Evolutionary conservation across 176 grass and related monocot genomes (phyloP).

Genomic region (Rhynchospora tenuis): DNA sequence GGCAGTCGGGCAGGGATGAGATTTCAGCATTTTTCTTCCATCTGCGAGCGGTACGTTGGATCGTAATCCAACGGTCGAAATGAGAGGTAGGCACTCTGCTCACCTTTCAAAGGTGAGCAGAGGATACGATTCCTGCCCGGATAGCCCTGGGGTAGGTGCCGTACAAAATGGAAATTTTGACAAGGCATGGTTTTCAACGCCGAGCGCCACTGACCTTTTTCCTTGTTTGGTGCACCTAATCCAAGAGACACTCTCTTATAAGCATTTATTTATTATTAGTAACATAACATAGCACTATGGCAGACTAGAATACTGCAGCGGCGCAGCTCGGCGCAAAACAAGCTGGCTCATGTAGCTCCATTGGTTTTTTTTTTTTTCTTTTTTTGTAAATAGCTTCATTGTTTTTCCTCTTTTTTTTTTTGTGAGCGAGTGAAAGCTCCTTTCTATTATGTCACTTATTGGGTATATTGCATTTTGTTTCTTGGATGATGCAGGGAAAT

Average conservation of each 20-base stretch:
- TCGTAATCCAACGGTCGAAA: too few species aligned
- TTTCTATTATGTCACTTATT: background rate
- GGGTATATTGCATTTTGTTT: background rate
- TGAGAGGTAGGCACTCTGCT: too few species aligned
- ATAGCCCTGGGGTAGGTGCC: background rate
- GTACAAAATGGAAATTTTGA: background rate
- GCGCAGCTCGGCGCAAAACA: background rate
- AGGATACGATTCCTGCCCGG: too few species aligned
- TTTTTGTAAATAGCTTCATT: too few species aligned
- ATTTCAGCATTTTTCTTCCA: too few species aligned
- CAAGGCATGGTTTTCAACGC: background rate
- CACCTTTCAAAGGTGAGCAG: too few species aligned
- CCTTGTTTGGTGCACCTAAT: constrained; percentile 6
- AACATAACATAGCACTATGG: background rate
- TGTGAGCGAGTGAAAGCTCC: too few species aligned
- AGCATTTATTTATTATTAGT: background rate
- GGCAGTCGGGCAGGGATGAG: too few species aligned
- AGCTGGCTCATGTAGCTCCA: background rate
- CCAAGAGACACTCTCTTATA: background rate
- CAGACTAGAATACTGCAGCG: background rate
- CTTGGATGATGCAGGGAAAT: background rate
- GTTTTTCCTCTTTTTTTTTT: too few species aligned
- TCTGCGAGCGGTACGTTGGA: too few species aligned
- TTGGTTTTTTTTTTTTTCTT: too few species aligned
- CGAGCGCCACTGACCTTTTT: background rate